phyloP scores from a whole-genome alignment of 352 stramenopile species.

The Phytopythium chamaehyphon region DNA sequence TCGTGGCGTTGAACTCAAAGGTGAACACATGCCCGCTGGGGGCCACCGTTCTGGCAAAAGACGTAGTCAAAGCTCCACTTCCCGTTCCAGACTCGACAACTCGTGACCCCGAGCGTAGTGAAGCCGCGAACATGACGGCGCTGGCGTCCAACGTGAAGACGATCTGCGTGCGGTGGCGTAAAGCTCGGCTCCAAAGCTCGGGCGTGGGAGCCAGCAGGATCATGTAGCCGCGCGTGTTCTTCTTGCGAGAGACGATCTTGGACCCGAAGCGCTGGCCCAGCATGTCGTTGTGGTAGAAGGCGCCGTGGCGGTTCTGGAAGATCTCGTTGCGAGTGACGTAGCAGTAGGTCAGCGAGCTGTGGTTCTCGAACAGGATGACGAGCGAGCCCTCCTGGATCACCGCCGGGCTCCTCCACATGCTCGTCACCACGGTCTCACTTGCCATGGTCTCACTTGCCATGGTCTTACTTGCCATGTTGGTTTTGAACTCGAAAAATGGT shows the following conservation, averaged over 20 bases:
- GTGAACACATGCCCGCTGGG: conserved; percentile 93
- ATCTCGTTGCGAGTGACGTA: conserved; percentile 90
- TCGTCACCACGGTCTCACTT: neutral
- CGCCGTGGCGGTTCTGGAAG: conserved; percentile 95
- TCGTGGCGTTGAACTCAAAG: conserved; percentile 97
- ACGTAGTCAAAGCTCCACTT: conserved; percentile 92
- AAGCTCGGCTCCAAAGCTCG: conserved; percentile 94
- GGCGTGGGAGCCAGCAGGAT: conserved; percentile 95
- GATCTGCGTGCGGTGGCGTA: conserved; percentile 96
- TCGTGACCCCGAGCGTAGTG: conserved; percentile 87
- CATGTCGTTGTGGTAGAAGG: conserved; percentile 97
- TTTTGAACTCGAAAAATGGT: no score
- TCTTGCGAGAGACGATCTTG: conserved; percentile 67
- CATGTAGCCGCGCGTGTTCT: conserved; percentile 82
- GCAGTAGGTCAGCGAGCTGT: conserved; percentile 94
- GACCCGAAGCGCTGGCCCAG: conserved; percentile 85
- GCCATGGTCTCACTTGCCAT: no score
- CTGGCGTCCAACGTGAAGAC: conserved; percentile 95
- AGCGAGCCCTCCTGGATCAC: conserved; percentile 82
- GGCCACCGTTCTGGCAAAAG: conserved; percentile 87
- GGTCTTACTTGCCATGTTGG: no score
- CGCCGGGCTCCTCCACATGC: conserved; percentile 56
- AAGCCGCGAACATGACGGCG: conserved; percentile 89
- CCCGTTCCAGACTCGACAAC: conserved; percentile 92
- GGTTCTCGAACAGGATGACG: conserved; percentile 98